A percentile compares a stretch with the other conserved stretches of the same genome.
Conservation (phyloP, 73 alveolate genomes). For the Paraurostyla sp. region DNA sequence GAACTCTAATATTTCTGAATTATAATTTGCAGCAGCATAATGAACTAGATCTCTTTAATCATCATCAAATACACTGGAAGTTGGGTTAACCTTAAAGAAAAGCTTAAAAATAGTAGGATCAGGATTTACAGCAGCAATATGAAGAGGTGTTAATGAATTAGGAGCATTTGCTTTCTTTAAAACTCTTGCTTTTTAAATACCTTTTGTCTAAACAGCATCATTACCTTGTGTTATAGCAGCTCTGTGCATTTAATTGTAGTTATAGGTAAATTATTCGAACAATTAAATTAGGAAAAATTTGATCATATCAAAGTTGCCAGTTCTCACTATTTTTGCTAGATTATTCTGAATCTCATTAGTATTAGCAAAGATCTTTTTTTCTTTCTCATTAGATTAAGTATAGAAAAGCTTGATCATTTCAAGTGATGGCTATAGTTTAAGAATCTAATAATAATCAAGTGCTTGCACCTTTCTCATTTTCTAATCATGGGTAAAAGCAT, state of each 20-base stretch:
- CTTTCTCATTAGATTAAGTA: constrained; percentile 17
- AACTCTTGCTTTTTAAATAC: constrained; percentile 53
- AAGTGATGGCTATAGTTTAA: neutral
- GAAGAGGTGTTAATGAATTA: constrained; percentile 88
- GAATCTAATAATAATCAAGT: neutral
- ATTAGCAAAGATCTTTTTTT: constrained; percentile 62
- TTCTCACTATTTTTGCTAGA: constrained; percentile 75
- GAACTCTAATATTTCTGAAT: constrained; percentile 80
- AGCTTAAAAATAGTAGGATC: constrained; percentile 78
- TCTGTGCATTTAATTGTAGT: constrained; percentile 78
- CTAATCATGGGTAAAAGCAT: constrained; percentile 86
- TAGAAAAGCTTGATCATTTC: constrained; percentile 57
- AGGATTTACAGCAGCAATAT: constrained; percentile 89
- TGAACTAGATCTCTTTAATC: constrained; percentile 88
- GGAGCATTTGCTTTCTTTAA: constrained; percentile 82
- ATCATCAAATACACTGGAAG: constrained; percentile 75
- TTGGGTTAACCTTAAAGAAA: constrained; percentile 77
- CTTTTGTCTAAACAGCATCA: constrained; percentile 58
- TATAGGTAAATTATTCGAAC: constrained; percentile 69
- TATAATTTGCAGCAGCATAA: constrained; percentile 90
- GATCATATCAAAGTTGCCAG: constrained; percentile 77
- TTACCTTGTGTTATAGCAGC: constrained; percentile 71
- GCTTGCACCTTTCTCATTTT: neutral
- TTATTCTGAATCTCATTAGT: constrained; percentile 62
- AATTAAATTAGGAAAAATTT: constrained; percentile 51